These are phyloP conservation scores for Pseudocercospora eumusae DNA, from an alignment of 2,329 filamentous ascomycete species.

Conservation along the genomic window DNA sequence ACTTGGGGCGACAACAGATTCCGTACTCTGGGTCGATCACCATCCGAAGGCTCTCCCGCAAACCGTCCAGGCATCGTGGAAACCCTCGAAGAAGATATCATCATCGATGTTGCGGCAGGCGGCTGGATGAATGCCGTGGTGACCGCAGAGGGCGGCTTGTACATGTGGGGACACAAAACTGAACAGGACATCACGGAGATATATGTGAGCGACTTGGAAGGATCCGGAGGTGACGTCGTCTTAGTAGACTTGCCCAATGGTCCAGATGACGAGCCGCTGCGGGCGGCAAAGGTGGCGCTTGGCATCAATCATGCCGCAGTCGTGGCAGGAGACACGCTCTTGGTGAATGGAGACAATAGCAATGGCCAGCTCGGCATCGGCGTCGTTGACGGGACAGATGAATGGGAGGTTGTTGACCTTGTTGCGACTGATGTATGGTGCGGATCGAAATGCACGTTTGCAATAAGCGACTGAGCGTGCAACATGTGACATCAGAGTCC, in stretches of 20 bases:
- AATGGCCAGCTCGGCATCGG: slow-evolving; percentile 61
- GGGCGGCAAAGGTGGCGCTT: slow-evolving; percentile 60
- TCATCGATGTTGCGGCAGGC: slow-evolving; percentile 53
- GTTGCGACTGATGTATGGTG: slow-evolving; percentile 43
- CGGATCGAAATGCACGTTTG: slow-evolving; percentile 54
- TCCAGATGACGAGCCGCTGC: slow-evolving; percentile 43
- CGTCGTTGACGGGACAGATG: slow-evolving; percentile 25
- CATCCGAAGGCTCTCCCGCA: slow-evolving; percentile 38
- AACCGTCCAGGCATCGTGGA: slow-evolving; percentile 49
- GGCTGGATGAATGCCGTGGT: slow-evolving; percentile 62
- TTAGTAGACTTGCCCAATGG: slow-evolving; percentile 41
- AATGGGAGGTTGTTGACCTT: slow-evolving; percentile 32
- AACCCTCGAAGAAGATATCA: slow-evolving; percentile 54
- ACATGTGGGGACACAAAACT: slow-evolving; percentile 58
- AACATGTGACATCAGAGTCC: background rate
- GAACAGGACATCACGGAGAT: background rate
- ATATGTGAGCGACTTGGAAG: too few relatives aligned
- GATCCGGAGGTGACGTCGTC: too few relatives aligned
- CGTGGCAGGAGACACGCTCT: slow-evolving; percentile 52
- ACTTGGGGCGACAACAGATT: background rate
- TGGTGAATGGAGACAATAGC: slow-evolving; percentile 57
- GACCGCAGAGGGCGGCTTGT: slow-evolving; percentile 60
- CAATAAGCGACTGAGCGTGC: background rate
- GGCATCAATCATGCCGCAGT: slow-evolving; percentile 62
- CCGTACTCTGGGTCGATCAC: background rate